Conservation (phyloP, 2,329 filamentous ascomycete genomes). For the Ceratocystis eucalypticola region DNA sequence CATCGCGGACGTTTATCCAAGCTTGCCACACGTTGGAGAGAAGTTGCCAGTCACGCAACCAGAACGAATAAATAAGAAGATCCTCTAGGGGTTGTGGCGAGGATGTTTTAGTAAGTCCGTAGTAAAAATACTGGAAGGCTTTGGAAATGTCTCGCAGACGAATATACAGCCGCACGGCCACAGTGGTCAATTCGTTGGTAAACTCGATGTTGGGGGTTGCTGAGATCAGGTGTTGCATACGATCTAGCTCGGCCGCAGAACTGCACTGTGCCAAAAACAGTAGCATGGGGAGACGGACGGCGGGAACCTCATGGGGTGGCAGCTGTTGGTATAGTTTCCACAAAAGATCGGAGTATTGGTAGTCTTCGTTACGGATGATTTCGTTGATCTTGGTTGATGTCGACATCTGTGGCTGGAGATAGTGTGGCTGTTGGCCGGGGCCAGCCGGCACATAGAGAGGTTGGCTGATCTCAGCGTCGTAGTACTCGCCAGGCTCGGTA, state of each 20-base stretch:
- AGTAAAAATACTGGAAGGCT: constrained; percentile 17
- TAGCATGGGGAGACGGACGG: constrained; percentile 10
- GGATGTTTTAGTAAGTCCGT: constrained; percentile 11
- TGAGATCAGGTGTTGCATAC: constrained; percentile 17
- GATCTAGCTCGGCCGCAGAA: constrained; percentile 17
- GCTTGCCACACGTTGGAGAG: constrained; percentile 15
- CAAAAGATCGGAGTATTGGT: constrained; percentile 15
- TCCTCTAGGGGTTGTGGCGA: constrained; percentile 17
- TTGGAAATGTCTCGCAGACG: constrained; percentile 17
- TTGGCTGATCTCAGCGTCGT: not conserved
- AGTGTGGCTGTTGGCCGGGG: constrained; percentile 15
- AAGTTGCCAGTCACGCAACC: constrained; percentile 17
- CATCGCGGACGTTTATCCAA: constrained; percentile 13
- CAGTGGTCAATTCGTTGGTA: constrained; percentile 13
- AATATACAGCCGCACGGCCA: constrained; percentile 18
- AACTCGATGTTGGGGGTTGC: constrained; percentile 15
- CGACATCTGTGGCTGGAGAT: constrained; percentile 9
- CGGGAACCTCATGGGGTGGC: not conserved
- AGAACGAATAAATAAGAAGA: constrained; percentile 17
- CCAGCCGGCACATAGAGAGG: constrained; percentile 11
- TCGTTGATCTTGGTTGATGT: not conserved
- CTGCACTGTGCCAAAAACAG: constrained; percentile 17
- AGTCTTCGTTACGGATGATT: constrained; percentile 16
- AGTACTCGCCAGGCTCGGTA: constrained; percentile 11
- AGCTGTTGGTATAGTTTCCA: constrained; percentile 14